Base-by-base conservation (phyloP, 768 basidiomycete species). In the Kondoa subrosea region DNA sequence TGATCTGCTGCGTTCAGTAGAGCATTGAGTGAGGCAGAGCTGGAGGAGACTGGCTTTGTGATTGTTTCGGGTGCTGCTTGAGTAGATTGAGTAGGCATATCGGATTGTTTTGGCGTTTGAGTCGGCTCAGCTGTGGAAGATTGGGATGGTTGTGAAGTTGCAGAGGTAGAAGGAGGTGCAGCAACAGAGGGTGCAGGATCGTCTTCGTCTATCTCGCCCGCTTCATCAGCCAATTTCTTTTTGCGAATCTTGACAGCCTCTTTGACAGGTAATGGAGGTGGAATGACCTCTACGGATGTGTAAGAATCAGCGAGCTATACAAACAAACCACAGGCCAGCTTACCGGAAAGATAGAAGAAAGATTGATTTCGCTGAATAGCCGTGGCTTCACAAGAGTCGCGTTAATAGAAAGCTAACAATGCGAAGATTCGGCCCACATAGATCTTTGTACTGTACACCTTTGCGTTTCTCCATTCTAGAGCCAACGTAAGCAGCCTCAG, bases 401-500 rank as follows among this genome's bases (percentile, higher is more conserved):
- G 25, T 15, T 15, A 67, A 25, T 27, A n/a, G 25, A 4, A 8
- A 40, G 14, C 16, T 26, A 17, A 4, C n/a, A 30, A 57, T 32
- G 12, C 12, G 66, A 34, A n/a, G 15, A n/a, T 14, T 3, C 31
- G 63, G 70, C 76, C 65, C 33, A 78, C 77, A 72, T 64, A 79
- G 67, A 70, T 78, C 77, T 40, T 75, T 73, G 56, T 78, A 76
- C 66, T 76, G 76, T 33, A 79, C 75, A 3, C 73, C 71, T 69
- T 77, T 77, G 27, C 77, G 67, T 34, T 77, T 76, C n/a, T 77
- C 74, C 16, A 78, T 65, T 21, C 78, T 69, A 0, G 78, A 78
- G 59, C 73, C 73, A 2, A 74, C 74, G 33, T 77, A 77, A 1
- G 75, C 74, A 32, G 77, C 74, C 29, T 76, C 73, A 65, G 78